Percentiles rank a stretch among this genome's conserved stretches.
These are phyloP conservation scores for Trametes polyzona DNA, from an alignment of 1,284 basidiomycete genomes.

Conservation along the genomic window DNA sequence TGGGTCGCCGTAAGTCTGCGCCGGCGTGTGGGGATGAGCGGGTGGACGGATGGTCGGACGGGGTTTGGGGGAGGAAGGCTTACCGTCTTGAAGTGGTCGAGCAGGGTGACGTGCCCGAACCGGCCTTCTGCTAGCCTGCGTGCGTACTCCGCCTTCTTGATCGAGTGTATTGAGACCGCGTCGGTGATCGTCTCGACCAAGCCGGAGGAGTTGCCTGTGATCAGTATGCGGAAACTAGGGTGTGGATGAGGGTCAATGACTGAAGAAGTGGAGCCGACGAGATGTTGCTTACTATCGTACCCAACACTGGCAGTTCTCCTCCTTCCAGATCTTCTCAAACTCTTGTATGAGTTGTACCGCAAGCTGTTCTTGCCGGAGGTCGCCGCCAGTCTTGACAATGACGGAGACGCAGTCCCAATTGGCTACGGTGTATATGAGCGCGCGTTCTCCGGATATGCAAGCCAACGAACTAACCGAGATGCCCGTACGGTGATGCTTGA, in stretches of 20 bases:
- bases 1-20: constrained; percentile 88
- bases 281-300: constrained; percentile 77
- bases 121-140: constrained; percentile 80
- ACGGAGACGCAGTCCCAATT: constrained; percentile 91
- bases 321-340: constrained; percentile 94
- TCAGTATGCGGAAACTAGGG: constrained; percentile 75
- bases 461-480: constrained; percentile 65
- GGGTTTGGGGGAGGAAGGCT: constrained; percentile 31
- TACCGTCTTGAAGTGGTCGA: constrained; percentile 90
- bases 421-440: constrained; percentile 40
- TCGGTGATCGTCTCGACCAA: constrained; percentile 96
- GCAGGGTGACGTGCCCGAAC: constrained; percentile 82
- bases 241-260: not conserved
- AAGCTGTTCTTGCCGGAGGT: constrained; percentile 96
- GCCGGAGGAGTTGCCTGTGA: constrained; percentile 92
- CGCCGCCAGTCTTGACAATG: constrained; percentile 98
- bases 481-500: constrained; percentile 93
- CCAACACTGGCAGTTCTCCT: constrained; percentile 91
- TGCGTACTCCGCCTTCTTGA: constrained; percentile 98
- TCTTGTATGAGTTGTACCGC: constrained; percentile 95
- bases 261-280: not conserved
- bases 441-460: not conserved
- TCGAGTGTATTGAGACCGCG: constrained; percentile 97
- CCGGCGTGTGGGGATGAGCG: not conserved
- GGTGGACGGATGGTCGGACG: not conserved